phyloP scores from a whole-genome alignment of 169 alveolate species.

The Perkinsus chesapeaki region DNA sequence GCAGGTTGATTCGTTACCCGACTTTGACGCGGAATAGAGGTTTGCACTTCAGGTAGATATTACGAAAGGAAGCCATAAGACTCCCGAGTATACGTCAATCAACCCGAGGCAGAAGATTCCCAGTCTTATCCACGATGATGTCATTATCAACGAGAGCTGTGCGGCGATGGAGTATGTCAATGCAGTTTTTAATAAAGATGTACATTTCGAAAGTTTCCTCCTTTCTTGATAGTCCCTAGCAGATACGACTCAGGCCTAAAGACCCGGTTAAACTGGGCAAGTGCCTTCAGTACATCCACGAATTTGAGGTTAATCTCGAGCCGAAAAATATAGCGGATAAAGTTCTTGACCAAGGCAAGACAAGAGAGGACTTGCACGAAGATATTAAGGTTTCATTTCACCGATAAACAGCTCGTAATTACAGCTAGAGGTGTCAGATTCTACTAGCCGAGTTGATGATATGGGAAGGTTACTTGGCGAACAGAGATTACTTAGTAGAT shows the following conservation, averaged over 20 bases:
- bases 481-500: neutral
- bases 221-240: neutral
- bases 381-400: neutral
- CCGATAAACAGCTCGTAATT: neutral
- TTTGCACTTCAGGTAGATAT: neutral
- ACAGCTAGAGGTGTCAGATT: neutral
- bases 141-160: neutral
- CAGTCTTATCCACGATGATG: neutral
- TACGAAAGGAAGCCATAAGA: neutral
- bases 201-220: neutral
- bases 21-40: neutral
- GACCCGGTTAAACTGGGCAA: neutral
- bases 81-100: neutral
- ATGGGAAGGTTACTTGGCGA: neutral
- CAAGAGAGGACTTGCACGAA: neutral
- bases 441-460: neutral
- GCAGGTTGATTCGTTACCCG: no score
- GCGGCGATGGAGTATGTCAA: neutral
- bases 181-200: neutral
- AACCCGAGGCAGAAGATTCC: neutral
- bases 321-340: neutral
- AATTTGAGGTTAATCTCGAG: neutral
- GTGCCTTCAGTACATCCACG: neutral
- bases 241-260: neutral
- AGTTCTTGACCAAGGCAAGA: neutral